A percentile compares a stretch with the other conserved stretches of the same genome.
These are phyloP conservation scores for Cystobasidium tubakii DNA, from an alignment of 768 basidiomycete genomes.

Conservation along the genomic window DNA sequence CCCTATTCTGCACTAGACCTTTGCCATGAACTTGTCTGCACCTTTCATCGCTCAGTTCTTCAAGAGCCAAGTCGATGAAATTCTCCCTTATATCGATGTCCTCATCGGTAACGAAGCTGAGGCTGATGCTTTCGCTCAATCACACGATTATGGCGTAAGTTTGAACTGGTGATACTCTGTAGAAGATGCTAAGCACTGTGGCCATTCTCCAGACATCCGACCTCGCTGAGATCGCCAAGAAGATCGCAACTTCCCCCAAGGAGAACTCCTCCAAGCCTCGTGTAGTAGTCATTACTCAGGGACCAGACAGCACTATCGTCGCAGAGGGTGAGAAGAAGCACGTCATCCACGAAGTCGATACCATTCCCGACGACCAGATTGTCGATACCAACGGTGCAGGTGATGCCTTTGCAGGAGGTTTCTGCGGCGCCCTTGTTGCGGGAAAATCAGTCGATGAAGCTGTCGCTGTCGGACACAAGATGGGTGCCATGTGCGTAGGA, in stretches of 20 bases:
- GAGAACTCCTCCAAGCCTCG: conserved; percentile 64
- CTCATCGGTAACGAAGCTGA: conserved; percentile 95
- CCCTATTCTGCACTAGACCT: conserved; percentile 64
- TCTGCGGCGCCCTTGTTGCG: conserved; percentile 73
- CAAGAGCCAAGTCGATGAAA: conserved; percentile 66
- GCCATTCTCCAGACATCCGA: conserved; percentile 55
- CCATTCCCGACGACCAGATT: conserved; percentile 61
- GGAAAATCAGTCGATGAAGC: conserved; percentile 72
- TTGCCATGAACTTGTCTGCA: conserved; percentile 87
- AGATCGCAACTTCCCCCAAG: conserved; percentile 71
- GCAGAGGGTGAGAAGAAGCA: conserved; percentile 60
- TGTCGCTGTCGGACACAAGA: conserved; percentile 76
- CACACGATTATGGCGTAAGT: conserved; percentile 61
- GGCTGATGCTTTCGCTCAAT: conserved; percentile 75
- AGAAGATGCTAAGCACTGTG: background rate
- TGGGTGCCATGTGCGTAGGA: conserved; percentile 78
- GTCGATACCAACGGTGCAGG: conserved; percentile 98
- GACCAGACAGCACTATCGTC: conserved; percentile 68
- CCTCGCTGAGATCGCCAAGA: conserved; percentile 63
- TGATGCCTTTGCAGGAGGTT: conserved; percentile 93
- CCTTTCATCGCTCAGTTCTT: conserved; percentile 98
- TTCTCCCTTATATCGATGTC: conserved; percentile 79
- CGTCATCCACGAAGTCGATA: conserved; percentile 59
- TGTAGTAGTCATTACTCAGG: conserved; percentile 84
- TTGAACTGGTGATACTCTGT: background rate